Evolutionary conservation across 2,329 filamentous ascomycete genomes (phyloP).

Genomic region (Pseudogymnoascus sp.): DNA sequence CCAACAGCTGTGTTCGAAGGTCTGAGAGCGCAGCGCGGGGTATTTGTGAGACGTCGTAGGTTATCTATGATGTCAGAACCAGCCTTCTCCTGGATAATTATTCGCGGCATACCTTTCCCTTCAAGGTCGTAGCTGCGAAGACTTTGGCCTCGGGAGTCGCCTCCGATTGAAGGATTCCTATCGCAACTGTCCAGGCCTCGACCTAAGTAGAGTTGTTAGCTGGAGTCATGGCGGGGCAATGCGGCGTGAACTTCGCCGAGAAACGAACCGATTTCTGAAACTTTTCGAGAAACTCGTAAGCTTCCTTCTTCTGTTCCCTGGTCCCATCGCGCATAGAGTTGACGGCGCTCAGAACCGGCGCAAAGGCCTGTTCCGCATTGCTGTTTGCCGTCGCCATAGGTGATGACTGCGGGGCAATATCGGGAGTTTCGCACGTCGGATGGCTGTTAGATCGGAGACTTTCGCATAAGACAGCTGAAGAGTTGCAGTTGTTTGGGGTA

Average conservation of each 20-base stretch:
- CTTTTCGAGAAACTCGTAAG: slow-evolving; percentile 80
- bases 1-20: slow-evolving; percentile 75
- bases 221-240: slow-evolving; percentile 21
- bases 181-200: slow-evolving; percentile 83
- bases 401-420: slow-evolving; percentile 13
- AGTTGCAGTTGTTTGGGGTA: neutral
- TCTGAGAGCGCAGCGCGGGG: slow-evolving; percentile 63
- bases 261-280: slow-evolving; percentile 93
- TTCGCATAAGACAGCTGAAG: slow-evolving; percentile 1
- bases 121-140: slow-evolving; percentile 92
- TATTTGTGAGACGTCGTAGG: slow-evolving; percentile 89
- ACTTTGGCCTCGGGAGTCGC: slow-evolving; percentile 78
- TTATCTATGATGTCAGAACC: slow-evolving; percentile 55
- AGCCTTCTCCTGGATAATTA: neutral
- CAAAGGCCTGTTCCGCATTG: slow-evolving; percentile 62
- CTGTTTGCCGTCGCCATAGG: slow-evolving; percentile 59
- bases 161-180: slow-evolving; percentile 75
- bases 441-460: slow-evolving; percentile 7
- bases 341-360: slow-evolving; percentile 79
- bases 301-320: slow-evolving; percentile 75
- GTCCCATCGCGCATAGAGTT: slow-evolving; percentile 84
- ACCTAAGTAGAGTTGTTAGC: slow-evolving; percentile 42
- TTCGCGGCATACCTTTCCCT: slow-evolving; percentile 71
- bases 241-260: slow-evolving; percentile 17
- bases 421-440: neutral